Base-by-base conservation (phyloP, 202 grass and related monocot genomes). In the Musa balbisiana region DNA sequence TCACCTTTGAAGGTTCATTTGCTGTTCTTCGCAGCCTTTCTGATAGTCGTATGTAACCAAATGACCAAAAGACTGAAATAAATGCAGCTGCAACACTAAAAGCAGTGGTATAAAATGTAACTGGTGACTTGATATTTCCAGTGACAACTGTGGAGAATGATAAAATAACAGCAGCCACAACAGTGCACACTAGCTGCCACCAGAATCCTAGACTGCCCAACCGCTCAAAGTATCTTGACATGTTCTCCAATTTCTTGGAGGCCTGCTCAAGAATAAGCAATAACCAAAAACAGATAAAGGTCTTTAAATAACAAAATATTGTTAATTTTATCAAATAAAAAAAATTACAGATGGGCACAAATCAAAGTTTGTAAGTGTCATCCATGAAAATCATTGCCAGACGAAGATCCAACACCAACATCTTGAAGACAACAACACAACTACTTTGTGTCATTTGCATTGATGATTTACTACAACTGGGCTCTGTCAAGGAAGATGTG, bases 1-100 rank as follows among this genome's bases (percentile, higher is more conserved):
- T 14, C 86, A 98, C 94, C 94, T 98, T 93, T 63, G 88, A 60
- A 51, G 94, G 94, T n/a, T 91, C 87, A 29, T 85, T 94, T 74
- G 94, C 83, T 27, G 87, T 92, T 83, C 69, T 92, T 72, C 75
- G 85, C 68, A 98, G 94, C 53, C 83, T 90, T 83, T 94, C 88
- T 78, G 94, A 91, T 56, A 94, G 84, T 69, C 87, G 85, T 21
- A 94, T 94, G 63, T 98, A 98, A 65, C 94, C 88, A 73, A 94
- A 98, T 74, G 94, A 94, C 94, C 91, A 94, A 81, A 98, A 98
- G 26, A 92, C 84, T 75, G 94, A 98, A 78, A 98, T 75, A 77
- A 94, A 98, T 55, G 91, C 94, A 20, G 88, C 88, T 2, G 79
- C 87, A 83, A 98, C 69, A 69, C 88, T 75, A 72, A 73, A 83